Evolutionary conservation across 768 basidiomycete species (phyloP).

Genomic region (Tulasnella sp.): DNA sequence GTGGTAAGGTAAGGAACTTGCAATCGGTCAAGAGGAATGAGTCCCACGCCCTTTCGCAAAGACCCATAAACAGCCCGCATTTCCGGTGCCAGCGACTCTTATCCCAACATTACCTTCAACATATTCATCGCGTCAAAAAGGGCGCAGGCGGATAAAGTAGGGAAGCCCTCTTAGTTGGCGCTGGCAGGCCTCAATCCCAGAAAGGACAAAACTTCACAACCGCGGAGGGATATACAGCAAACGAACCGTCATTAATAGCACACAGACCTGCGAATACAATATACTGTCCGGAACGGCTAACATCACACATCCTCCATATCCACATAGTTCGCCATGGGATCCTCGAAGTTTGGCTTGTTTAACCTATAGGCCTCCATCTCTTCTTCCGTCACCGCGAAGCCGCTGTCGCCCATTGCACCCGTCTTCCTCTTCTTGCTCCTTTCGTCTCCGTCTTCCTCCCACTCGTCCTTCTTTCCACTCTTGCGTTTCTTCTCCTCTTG

Average conservation of each 20-base stretch:
- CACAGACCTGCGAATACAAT: not conserved
- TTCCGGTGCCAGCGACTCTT: too few species aligned
- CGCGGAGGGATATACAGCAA: not conserved
- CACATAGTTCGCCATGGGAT: constrained; percentile 21
- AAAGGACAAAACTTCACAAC: not conserved
- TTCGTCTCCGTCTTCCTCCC: constrained; percentile 5
- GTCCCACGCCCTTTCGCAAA: too few species aligned
- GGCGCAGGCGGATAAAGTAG: not conserved
- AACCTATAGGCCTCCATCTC: constrained; percentile 18
- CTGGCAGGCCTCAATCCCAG: not conserved
- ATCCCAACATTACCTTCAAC: too few species aligned
- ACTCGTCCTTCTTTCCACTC: constrained; percentile 12
- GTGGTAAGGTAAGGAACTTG: not conserved
- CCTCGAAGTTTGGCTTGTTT: constrained; percentile 3
- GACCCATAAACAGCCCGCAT: too few species aligned
- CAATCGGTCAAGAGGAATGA: too few species aligned
- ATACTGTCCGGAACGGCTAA: not conserved
- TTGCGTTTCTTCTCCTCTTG: constrained; percentile 17
- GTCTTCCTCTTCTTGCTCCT: constrained; percentile 8
- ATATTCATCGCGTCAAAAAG: not conserved
- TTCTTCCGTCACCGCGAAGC: constrained; percentile 13
- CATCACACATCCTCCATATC: constrained; percentile 6
- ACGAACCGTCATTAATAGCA: not conserved
- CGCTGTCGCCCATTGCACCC: constrained; percentile 7
- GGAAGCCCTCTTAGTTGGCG: not conserved